Percentiles rank a stretch among this genome's conserved stretches.
Evolutionary conservation across 306 rosid species (phyloP).

Genomic region (Luffa acutangula): DNA sequence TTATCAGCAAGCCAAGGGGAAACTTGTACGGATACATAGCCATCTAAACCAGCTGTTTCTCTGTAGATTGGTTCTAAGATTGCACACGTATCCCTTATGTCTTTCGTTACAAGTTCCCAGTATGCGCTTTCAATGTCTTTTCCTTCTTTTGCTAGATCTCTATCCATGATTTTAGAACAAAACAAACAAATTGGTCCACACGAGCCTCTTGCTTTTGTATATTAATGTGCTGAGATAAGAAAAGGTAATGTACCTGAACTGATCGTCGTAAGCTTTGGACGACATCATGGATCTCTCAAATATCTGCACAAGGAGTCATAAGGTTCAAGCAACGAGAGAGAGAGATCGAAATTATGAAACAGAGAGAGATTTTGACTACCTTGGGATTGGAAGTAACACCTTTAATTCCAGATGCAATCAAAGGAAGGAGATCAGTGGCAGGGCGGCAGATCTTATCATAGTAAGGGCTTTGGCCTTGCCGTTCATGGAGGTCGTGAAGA

Average conservation of each 20-base stretch:
- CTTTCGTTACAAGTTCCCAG: slow-evolving; percentile 95
- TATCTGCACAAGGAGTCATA: not conserved
- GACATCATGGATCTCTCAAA: not conserved
- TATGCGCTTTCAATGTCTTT: slow-evolving; percentile 83
- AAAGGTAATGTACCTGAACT: not conserved
- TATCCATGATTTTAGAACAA: not conserved
- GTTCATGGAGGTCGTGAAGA: slow-evolving; percentile 83
- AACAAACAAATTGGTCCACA: not conserved
- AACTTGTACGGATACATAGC: slow-evolving; percentile 95
- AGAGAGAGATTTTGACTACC: slow-evolving; percentile 22
- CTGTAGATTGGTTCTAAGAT: slow-evolving; percentile 80
- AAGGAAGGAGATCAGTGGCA: slow-evolving; percentile 76
- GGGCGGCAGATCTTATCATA: slow-evolving; percentile 93
- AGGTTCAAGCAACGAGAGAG: not conserved
- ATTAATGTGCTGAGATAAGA: not conserved
- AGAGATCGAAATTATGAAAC: not conserved
- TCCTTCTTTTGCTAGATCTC: slow-evolving; percentile 79
- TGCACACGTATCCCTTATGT: slow-evolving; percentile 84
- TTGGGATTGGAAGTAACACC: slow-evolving; percentile 98
- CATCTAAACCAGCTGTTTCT: slow-evolving; percentile 77
- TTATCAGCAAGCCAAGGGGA: slow-evolving; percentile 86
- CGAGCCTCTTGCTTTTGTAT: not conserved
- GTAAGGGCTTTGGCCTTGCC: slow-evolving; percentile 96
- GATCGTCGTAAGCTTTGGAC: not conserved
- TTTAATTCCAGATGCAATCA: slow-evolving; percentile 65